Conservation (phyloP, 495 filamentous ascomycete genomes). For the Rhizodiscina lignyota region DNA sequence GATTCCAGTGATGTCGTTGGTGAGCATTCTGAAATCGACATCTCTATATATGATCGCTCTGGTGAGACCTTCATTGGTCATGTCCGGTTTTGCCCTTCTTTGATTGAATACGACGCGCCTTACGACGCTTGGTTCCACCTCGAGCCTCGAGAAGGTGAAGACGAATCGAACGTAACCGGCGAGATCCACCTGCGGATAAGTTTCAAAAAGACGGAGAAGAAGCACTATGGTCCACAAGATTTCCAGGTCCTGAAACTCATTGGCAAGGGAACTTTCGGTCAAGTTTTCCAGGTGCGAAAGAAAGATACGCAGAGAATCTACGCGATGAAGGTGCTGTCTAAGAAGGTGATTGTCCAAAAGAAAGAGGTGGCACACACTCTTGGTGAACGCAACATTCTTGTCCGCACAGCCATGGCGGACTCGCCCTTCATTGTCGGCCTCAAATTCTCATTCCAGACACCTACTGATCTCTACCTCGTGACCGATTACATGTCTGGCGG, state of each 20-base stretch:
- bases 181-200: constrained; percentile 75
- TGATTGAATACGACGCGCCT: constrained; percentile 42
- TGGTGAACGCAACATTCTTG: constrained; percentile 91
- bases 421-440: constrained; percentile 96
- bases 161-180: constrained; percentile 62
- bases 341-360: constrained; percentile 99
- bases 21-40: constrained; percentile 76
- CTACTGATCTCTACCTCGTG: constrained; percentile 89
- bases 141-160: constrained; percentile 44
- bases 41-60: constrained; percentile 82
- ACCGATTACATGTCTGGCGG: constrained; percentile 99
- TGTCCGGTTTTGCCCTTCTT: constrained; percentile 46
- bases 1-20: constrained; percentile 73
- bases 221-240: constrained; percentile 89
- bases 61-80: constrained; percentile 87
- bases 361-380: constrained; percentile 96
- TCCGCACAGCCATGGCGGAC: constrained; percentile 85
- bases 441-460: constrained; percentile 98
- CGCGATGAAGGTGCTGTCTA: constrained; percentile 96
- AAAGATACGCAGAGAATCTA: constrained; percentile 92
- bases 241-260: constrained; percentile 93
- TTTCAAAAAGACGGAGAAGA: constrained; percentile 81
- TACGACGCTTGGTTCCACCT: constrained; percentile 79
- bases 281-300: constrained; percentile 98
- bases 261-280: constrained; percentile 95